phyloP scores from a whole-genome alignment of 129 eudicot genomes.

The Arctium minus region DNA sequence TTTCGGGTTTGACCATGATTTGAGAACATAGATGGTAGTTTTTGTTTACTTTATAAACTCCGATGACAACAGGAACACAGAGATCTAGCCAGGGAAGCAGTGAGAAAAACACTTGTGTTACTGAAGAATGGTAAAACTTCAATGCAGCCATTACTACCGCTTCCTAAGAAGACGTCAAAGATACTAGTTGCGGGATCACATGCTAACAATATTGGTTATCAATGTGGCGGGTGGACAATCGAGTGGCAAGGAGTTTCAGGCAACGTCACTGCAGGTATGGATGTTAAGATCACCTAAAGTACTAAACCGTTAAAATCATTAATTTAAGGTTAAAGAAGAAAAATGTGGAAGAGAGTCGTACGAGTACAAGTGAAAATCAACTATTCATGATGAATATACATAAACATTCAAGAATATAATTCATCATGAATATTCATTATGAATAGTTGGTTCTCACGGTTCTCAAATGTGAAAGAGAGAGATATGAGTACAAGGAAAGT shows the following conservation, averaged over 20 bases:
- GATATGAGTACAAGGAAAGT: no score
- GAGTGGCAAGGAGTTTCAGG: slow-evolving; percentile 68
- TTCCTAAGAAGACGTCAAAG: slow-evolving; percentile 53
- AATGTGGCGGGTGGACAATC: slow-evolving; percentile 83
- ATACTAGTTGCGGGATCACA: slow-evolving; percentile 71
- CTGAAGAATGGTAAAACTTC: slow-evolving; percentile 57
- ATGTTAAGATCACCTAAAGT: not conserved
- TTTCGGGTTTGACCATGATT: not conserved
- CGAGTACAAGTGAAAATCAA: no score
- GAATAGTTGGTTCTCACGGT: not conserved
- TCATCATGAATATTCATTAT: not conserved
- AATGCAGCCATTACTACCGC: slow-evolving; percentile 50
- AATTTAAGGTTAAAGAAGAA: not conserved
- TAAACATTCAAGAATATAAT: not conserved
- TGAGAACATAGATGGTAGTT: not conserved
- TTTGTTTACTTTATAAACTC: not conserved
- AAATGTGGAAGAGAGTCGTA: no score
- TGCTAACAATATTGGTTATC: slow-evolving; percentile 66
- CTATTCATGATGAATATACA: not conserved
- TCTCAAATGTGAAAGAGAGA: not conserved
- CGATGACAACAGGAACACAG: slow-evolving; percentile 44
- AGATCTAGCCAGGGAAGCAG: slow-evolving; percentile 72
- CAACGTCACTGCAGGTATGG: slow-evolving; percentile 44
- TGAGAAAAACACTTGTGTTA: slow-evolving; percentile 65
- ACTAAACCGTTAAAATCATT: not conserved